These are phyloP conservation scores for Fonsecaea pugnacius DNA, from an alignment of 2,329 filamentous ascomycete genomes.

Conservation along the genomic window DNA sequence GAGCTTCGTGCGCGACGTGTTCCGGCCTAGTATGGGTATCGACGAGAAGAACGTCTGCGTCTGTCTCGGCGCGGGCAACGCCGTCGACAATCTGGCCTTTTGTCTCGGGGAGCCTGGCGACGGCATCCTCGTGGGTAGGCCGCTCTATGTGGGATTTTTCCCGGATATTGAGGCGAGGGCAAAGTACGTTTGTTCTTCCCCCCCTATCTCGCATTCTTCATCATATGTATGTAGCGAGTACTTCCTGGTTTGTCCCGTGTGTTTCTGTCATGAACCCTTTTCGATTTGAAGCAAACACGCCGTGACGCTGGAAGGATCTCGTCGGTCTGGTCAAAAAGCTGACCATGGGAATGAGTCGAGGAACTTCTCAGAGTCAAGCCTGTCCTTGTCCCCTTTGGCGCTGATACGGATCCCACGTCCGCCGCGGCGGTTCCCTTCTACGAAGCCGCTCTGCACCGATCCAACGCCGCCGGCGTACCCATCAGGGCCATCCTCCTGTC, in stretches of 20 bases:
- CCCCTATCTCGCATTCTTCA: neutral
- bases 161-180: slow-evolving; percentile 55
- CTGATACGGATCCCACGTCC: slow-evolving; percentile 44
- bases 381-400: slow-evolving; percentile 33
- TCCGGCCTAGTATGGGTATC: slow-evolving; percentile 40
- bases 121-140: slow-evolving; percentile 52
- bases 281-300: too few relatives aligned
- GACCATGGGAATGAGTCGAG: neutral
- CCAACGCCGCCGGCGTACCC: slow-evolving; percentile 45
- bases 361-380: slow-evolving; percentile 23
- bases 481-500: slow-evolving; percentile 54
- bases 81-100: slow-evolving; percentile 50
- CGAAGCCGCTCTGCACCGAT: slow-evolving; percentile 49
- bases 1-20: slow-evolving; percentile 41
- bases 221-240: neutral
- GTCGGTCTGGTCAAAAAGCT: slow-evolving; percentile 4
- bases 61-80: slow-evolving; percentile 39
- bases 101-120: slow-evolving; percentile 51
- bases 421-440: slow-evolving; percentile 50
- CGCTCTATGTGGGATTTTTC: slow-evolving; percentile 56
- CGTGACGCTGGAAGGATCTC: neutral
- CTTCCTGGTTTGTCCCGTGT: too few relatives aligned
- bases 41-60: slow-evolving; percentile 40
- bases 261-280: too few relatives aligned
- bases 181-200: slow-evolving; percentile 13